Base-by-base conservation (phyloP, 2,329 filamentous ascomycete genomes). In the Emericellopsis cladophorae region DNA sequence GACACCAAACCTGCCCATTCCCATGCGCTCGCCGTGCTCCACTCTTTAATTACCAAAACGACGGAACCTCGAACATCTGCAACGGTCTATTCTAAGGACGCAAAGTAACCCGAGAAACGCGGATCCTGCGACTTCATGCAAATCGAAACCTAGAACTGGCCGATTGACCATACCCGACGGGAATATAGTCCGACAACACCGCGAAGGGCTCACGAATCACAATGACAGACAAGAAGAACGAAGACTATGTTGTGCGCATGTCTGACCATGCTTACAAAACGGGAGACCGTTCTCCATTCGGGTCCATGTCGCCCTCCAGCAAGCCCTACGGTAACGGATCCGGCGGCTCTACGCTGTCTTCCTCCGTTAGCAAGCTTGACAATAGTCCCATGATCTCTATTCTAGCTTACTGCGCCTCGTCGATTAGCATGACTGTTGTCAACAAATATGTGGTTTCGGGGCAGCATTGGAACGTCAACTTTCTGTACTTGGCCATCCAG, bases 341-440 rank as follows among this genome's bases (percentile, higher is more conserved):
- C 31, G 35, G 9, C 26, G 26, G 12, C 16, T 40, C 34, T 11
- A 11, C 37, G 36, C 41, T 15, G 48, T 46, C 31, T 42, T 47
- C 64, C 35, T 61, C 59, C 44, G 46, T 70, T 35, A 60, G 67
- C 46, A 65, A 67, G 51, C 59, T 87, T 46, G 74, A 81, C 53
- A 86, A 88, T 64, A 92, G 79, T 61, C 85, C 88, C 14, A 68
- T 76, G 36, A 59, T 92, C 37, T 88, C 90, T 18, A 84, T 98
- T 52, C 58, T 94, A 49, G 79, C 85, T 38, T 98, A 98, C 70
- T 98, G 92, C 64, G 70, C 84, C 54, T 86, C 90, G 40, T 95
- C 89, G n/a, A 98, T 98, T 58, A 76, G 90, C 61, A 98, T 98
- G 92, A 98, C 92, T 7, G 85, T 95, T n/a, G 92, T 93, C 61